phyloP scores from a whole-genome alignment of 352 stramenopile species.

The Phytophthora chlamydospora region DNA sequence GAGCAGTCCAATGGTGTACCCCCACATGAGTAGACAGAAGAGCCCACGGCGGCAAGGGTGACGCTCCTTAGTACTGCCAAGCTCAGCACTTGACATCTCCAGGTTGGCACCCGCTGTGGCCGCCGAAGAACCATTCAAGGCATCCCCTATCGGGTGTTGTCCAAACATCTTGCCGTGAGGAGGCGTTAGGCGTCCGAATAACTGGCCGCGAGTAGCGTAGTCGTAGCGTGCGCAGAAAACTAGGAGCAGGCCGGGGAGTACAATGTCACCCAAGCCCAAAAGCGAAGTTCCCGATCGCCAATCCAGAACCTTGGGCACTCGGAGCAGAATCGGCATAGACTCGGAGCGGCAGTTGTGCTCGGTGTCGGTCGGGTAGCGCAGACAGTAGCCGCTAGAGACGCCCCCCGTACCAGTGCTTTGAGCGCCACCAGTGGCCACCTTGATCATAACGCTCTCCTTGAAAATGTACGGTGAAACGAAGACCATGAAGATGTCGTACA shows the following conservation, averaged over 20 bases:
- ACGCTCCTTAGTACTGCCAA: slow-evolving; percentile 44
- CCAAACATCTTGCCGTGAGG: slow-evolving; percentile 47
- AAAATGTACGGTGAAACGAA: slow-evolving; percentile 94
- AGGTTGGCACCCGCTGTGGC: slow-evolving; percentile 6
- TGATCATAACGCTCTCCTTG: slow-evolving; percentile 94
- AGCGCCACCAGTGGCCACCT: slow-evolving; percentile 89
- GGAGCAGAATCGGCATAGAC: slow-evolving; percentile 94
- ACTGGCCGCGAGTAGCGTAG: slow-evolving; percentile 79
- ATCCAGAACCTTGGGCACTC: slow-evolving; percentile 93
- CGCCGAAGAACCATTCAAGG: slow-evolving; percentile 8
- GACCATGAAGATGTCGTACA: slow-evolving; percentile 97
- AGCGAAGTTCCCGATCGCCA: slow-evolving; percentile 93
- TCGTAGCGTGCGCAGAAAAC: slow-evolving; percentile 96
- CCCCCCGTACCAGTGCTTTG: slow-evolving; percentile 48
- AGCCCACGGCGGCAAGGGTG: slow-evolving; percentile 54
- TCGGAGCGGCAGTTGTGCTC: slow-evolving; percentile 71
- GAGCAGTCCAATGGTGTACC: slow-evolving; percentile 93
- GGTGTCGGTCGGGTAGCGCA: slow-evolving; percentile 76
- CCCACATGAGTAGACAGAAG: slow-evolving; percentile 88
- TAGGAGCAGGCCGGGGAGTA: slow-evolving; percentile 95
- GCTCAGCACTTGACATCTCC: slow-evolving; percentile 47
- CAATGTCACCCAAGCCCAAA: slow-evolving; percentile 97
- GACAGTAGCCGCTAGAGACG: slow-evolving; percentile 60
- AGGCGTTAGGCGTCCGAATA: slow-evolving; percentile 65
- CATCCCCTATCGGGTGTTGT: slow-evolving; percentile 17